phyloP scores from a whole-genome alignment of 768 basidiomycete species.

The Filobasidium wieringae region DNA sequence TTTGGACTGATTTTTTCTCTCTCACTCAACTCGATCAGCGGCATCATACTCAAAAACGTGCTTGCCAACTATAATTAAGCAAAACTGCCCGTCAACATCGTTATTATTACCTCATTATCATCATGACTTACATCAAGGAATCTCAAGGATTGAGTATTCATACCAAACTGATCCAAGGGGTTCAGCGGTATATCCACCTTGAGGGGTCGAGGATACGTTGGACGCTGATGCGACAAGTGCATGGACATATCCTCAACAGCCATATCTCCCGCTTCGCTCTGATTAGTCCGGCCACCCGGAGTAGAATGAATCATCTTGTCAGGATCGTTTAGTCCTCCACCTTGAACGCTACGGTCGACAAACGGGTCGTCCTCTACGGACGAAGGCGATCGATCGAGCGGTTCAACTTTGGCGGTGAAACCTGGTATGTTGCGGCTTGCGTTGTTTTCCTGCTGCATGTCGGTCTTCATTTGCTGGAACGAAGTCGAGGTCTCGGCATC shows the following conservation, averaged over 20 bases:
- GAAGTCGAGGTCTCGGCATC: neutral
- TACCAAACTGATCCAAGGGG: neutral
- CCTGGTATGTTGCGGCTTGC: no score
- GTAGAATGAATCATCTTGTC: no score
- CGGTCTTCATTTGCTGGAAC: neutral
- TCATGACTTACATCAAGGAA: neutral
- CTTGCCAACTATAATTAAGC: neutral
- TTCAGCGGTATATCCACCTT: neutral
- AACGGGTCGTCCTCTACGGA: no score
- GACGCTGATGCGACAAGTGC: no score
- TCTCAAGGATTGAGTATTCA: neutral
- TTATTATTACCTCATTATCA: no score
- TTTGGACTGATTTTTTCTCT: neutral
- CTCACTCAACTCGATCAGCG: neutral
- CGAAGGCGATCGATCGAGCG: no score
- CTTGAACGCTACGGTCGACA: no score
- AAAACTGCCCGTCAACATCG: neutral
- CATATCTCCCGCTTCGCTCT: neutral
- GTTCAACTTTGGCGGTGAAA: no score
- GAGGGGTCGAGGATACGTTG: no score
- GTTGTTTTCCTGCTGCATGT: no score
- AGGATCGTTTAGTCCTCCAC: no score
- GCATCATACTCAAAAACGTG: neutral
- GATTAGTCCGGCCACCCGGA: neutral
- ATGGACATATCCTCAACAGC: neutral